Base-by-base conservation (phyloP, 129 eudicot genomes). In the Chrysanthemum makinoi region DNA sequence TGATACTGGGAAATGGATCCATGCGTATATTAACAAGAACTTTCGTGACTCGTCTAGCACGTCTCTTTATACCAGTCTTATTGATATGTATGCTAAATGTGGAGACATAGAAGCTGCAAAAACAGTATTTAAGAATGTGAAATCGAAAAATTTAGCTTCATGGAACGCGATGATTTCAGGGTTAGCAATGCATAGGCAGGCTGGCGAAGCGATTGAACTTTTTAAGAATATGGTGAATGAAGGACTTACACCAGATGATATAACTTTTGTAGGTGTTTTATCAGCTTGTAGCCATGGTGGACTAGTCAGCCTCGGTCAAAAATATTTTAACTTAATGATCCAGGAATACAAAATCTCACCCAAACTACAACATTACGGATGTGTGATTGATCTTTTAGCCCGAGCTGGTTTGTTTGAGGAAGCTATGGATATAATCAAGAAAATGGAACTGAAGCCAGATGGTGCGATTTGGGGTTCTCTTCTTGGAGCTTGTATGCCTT, bases 241-340 rank as follows among this genome's bases (percentile, higher is more conserved):
- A 76, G 88, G 86, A 19, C 59, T 80, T 54, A 57, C 68, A 49
- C 86, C 88, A 19, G 85, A 86, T 67, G 80, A 78, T 14, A 53
- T 70, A 61, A 86, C 86, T 1, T 78, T 80, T 15, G 78, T 78
- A 0, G 75, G 80, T 53, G 80, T 77, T 44, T 72, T 86, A 66
- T 86, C 83, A 3, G 84, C 91, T 11, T 86, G 91, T 24, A 83
- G 84, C 52, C 91, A 83, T 65, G 86, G 78, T 19, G 88, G 91
- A 2, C 59, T 86, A 47, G 84, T 83, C n/a, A 76, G 48, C 3
- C 76, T 77, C 11, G 86, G 91, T 26, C 78, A 75, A 16, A 72
- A 39, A 76, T 76, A 78, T 49, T 86, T 83, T 61, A 17, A 67
- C 53, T 58, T 56, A 11, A 80, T 86, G 69, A 53, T 69, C 62